Percentiles rank a stretch among this genome's conserved stretches.
phyloP scores from a whole-genome alignment of 192 early-diverging fungal genomes.

The Lunasporangiospora selenospora region DNA sequence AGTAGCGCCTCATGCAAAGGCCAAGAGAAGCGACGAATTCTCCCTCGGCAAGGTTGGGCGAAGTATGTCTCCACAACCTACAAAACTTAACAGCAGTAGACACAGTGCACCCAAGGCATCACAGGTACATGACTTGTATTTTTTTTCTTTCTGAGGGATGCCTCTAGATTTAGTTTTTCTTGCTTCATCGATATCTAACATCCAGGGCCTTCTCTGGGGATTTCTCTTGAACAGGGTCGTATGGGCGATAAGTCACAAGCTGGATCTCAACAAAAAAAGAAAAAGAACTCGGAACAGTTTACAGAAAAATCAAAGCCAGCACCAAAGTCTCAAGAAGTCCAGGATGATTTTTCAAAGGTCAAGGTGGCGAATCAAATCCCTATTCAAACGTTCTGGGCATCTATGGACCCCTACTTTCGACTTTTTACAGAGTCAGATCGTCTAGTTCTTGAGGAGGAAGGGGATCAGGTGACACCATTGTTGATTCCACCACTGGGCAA shows the following conservation, averaged over 20 bases:
- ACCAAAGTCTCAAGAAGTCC: constrained; percentile 38
- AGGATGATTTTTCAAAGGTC: constrained; percentile 71
- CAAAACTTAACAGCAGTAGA: constrained; percentile 20
- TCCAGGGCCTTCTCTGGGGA: no score
- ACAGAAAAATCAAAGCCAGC: constrained; percentile 41
- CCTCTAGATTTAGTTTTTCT: no score
- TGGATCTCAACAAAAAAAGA: constrained; percentile 39
- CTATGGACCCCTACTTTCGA: constrained; percentile 86
- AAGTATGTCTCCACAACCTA: constrained; percentile 39
- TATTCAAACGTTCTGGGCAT: constrained; percentile 83
- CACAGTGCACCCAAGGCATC: constrained; percentile 23
- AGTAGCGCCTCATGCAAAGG: constrained; percentile 8
- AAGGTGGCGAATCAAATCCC: constrained; percentile 78
- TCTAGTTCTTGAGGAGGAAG: constrained; percentile 66
- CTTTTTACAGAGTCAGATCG: constrained; percentile 83
- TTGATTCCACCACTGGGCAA: constrained; percentile 83
- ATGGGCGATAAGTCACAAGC: constrained; percentile 38
- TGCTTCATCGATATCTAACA: no score
- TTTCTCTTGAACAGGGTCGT: constrained; percentile 19
- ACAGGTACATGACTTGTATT: no score
- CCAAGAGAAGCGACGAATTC: constrained; percentile 38
- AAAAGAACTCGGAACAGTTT: constrained; percentile 24
- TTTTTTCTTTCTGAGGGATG: no score
- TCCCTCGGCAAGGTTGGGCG: constrained; percentile 26
- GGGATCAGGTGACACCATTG: constrained; percentile 74